A percentile compares a stretch with the other conserved stretches of the same genome.
Evolutionary conservation across 495 filamentous ascomycete genomes (phyloP).

Genomic region (Neurospora sp.): DNA sequence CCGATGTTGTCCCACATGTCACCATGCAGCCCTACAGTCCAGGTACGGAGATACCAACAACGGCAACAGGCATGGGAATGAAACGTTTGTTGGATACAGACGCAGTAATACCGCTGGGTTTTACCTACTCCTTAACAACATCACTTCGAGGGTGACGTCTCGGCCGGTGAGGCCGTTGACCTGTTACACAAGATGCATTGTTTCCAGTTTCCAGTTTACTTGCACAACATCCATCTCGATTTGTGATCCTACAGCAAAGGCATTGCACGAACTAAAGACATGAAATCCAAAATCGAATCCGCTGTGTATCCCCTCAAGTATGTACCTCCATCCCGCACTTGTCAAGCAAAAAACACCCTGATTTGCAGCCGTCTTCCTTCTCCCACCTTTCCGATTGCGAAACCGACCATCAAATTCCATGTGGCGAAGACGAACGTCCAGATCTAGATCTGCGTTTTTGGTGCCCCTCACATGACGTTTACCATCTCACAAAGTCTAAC

Average conservation of each 20-base stretch:
- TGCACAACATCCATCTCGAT: background rate
- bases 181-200: background rate
- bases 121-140: background rate
- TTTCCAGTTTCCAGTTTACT: background rate
- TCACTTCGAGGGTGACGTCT: background rate
- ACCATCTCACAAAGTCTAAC: slow-evolving; percentile 6
- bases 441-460: background rate
- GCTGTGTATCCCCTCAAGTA: background rate
- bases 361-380: background rate
- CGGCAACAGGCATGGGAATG: background rate
- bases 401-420: background rate
- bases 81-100: background rate
- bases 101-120: background rate
- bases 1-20: background rate
- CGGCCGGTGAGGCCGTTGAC: background rate
- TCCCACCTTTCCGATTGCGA: background rate
- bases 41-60: background rate
- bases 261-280: background rate
- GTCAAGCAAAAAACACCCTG: background rate
- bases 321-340: background rate
- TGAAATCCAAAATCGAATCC: background rate
- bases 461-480: background rate
- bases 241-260: background rate
- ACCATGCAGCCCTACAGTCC: background rate
- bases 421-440: background rate